Percentiles rank a stretch among this genome's conserved stretches.
Conservation (phyloP, 371 early-diverging fungal species). For the Apophysomyces sp. region DNA sequence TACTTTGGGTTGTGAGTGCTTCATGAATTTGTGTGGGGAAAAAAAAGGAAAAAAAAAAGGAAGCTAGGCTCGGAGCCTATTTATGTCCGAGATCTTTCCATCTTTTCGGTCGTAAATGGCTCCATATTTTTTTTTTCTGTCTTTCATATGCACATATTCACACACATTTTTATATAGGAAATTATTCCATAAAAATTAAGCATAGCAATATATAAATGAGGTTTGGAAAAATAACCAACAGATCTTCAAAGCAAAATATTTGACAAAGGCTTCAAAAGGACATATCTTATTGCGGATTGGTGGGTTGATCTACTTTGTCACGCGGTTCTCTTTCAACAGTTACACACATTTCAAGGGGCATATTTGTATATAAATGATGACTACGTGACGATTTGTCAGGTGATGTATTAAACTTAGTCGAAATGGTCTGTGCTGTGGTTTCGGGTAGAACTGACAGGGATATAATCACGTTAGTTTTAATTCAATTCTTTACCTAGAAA, state of each 20-base stretch:
- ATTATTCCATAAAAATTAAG: too few relatives aligned
- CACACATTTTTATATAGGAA: too few relatives aligned
- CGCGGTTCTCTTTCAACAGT: not conserved
- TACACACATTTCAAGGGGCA: not conserved
- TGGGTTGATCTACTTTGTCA: not conserved
- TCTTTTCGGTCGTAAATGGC: not conserved
- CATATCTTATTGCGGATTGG: too few relatives aligned
- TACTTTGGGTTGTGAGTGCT: conserved; percentile 13
- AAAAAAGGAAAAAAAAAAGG: not conserved
- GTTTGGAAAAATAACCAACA: too few relatives aligned
- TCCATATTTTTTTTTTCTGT: too few relatives aligned
- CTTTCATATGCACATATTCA: not conserved
- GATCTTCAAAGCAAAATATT: too few relatives aligned
- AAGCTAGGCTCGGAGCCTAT: not conserved
- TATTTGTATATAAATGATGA: too few relatives aligned
- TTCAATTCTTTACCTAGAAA: too few relatives aligned
- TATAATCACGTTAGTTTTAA: too few relatives aligned
- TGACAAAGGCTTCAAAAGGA: too few relatives aligned
- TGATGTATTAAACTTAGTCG: not conserved
- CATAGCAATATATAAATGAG: too few relatives aligned
- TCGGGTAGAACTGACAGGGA: too few relatives aligned
- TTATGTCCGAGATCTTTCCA: not conserved
- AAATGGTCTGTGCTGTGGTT: not conserved
- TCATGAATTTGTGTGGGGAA: not conserved
- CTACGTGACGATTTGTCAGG: not conserved